Conservation (phyloP, 2,329 filamentous ascomycete species). For the Penicillium sp. region DNA sequence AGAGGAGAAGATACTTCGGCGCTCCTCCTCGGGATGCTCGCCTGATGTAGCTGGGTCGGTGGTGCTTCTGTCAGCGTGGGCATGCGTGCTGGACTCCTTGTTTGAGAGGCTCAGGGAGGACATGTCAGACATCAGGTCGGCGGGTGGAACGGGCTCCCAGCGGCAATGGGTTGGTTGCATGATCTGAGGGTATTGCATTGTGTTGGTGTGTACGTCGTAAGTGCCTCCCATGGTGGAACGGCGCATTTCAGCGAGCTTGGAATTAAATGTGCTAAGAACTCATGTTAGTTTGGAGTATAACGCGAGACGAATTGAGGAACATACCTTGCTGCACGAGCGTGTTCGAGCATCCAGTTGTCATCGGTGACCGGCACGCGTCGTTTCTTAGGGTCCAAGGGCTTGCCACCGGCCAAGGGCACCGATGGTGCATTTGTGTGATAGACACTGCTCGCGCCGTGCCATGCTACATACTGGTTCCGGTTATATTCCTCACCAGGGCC, state of each 20-base stretch:
- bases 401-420: conserved; percentile 71
- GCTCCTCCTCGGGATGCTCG: conserved; percentile 5
- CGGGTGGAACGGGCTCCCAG: conserved; percentile 67
- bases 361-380: conserved; percentile 85
- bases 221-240: conserved; percentile 69
- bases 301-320: conserved; percentile 23
- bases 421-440: conserved; percentile 82
- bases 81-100: conserved; percentile 11
- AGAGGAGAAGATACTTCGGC: conserved; percentile 48
- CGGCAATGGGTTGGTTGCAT: conserved; percentile 88
- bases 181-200: conserved; percentile 78
- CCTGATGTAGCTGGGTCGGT: conserved; percentile 2
- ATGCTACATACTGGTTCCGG: conserved; percentile 97
- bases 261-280: conserved; percentile 73
- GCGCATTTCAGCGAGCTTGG: conserved; percentile 66
- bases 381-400: conserved; percentile 73
- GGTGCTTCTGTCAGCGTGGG: background rate
- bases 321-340: conserved; percentile 86
- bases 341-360: conserved; percentile 94
- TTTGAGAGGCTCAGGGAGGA: conserved; percentile 35
- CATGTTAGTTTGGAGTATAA: conserved; percentile 16
- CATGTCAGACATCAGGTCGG: conserved; percentile 38
- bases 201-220: conserved; percentile 93
- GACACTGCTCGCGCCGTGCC: conserved; percentile 94
- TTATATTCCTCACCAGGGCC: conserved; percentile 85